phyloP scores from a whole-genome alignment of 75 land plant genomes.

The Cryptomeria japonica region DNA sequence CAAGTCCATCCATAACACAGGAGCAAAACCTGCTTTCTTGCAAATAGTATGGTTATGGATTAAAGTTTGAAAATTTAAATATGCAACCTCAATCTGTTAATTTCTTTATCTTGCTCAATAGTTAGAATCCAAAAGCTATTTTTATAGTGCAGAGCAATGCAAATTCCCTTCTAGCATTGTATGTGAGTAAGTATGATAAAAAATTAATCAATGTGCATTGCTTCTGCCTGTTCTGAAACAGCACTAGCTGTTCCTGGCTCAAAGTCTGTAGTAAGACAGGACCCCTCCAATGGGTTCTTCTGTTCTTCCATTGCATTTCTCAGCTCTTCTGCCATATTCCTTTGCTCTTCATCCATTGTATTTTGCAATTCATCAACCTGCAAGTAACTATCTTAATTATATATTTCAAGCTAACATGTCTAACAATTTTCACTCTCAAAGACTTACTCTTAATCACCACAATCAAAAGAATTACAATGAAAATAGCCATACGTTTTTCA shows the following conservation, averaged over 20 bases:
- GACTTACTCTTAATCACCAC: conserved; percentile 1
- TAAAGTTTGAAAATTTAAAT: background rate
- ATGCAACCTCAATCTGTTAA: background rate
- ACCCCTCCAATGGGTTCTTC: conserved; percentile 41
- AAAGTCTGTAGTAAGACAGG: conserved; percentile 2
- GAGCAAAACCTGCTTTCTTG: background rate
- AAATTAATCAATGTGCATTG: conserved; percentile 10
- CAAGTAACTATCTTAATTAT: background rate
- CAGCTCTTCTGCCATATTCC: conserved; percentile 59
- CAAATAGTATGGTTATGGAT: background rate
- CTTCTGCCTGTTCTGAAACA: conserved; percentile 8
- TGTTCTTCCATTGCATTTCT: conserved; percentile 47
- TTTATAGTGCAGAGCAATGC: background rate
- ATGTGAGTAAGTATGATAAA: background rate
- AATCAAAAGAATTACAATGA: background rate
- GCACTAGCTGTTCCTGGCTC: background rate
- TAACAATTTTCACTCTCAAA: background rate
- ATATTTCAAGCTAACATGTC: background rate
- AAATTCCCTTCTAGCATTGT: background rate
- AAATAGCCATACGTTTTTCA: conserved; percentile 6
- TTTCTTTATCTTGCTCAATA: background rate
- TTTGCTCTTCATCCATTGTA: conserved; percentile 95
- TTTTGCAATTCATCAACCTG: conserved; percentile 97
- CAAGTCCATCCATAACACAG: background rate
- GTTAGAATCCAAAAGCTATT: background rate